Conservation (phyloP, 148 eudicot species). For the Camellia sinensis region DNA sequence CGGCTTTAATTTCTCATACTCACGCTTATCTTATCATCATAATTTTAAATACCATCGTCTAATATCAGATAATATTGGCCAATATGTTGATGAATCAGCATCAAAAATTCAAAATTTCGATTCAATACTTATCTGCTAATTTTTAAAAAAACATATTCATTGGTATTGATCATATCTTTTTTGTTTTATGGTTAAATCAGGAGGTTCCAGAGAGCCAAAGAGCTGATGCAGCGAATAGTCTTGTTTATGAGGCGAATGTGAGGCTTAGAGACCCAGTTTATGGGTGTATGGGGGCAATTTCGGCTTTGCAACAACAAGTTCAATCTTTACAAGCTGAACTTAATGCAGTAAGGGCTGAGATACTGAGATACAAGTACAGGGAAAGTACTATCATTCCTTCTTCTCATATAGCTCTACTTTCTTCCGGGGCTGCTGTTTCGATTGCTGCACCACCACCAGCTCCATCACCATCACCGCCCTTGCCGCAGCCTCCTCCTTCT, state of each 20-base stretch:
- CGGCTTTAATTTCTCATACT: too few species aligned
- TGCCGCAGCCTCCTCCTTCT: slow-evolving; percentile 24
- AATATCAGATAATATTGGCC: too few species aligned
- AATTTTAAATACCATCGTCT: too few species aligned
- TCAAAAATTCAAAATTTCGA: too few species aligned
- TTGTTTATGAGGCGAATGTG: slow-evolving; percentile 60
- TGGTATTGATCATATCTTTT: neutral
- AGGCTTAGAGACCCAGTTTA: slow-evolving; percentile 61
- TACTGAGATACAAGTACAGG: slow-evolving; percentile 33
- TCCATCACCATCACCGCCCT: slow-evolving; percentile 15
- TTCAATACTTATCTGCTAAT: too few species aligned
- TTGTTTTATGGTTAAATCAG: slow-evolving; percentile 19
- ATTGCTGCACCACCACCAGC: slow-evolving; percentile 35
- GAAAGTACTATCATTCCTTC: slow-evolving; percentile 23
- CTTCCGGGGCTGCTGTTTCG: slow-evolving; percentile 30
- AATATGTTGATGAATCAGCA: too few species aligned
- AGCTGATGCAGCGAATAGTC: slow-evolving; percentile 56
- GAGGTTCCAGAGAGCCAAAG: slow-evolving; percentile 57
- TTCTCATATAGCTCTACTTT: slow-evolving; percentile 25
- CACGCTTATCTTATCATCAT: too few species aligned
- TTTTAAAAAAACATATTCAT: too few species aligned
- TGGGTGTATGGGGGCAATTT: slow-evolving; percentile 63
- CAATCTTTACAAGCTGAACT: slow-evolving; percentile 45
- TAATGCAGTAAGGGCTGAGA: slow-evolving; percentile 37
- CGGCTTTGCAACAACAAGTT: slow-evolving; percentile 48